phyloP scores from a whole-genome alignment of 257 asterid species.

The Knoxia roxburghii region DNA sequence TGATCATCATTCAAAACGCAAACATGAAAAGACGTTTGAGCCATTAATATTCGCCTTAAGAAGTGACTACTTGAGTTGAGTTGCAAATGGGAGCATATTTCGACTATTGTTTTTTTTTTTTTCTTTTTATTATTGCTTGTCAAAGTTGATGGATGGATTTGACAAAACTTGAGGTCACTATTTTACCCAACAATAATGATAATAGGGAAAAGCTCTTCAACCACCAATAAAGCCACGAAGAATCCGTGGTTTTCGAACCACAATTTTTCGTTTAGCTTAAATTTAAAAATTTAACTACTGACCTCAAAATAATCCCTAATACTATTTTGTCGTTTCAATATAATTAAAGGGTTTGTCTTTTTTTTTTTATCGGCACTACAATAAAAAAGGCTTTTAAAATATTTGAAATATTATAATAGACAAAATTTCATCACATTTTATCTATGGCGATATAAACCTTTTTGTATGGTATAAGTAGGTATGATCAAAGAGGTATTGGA shows the following conservation, averaged over 20 bases:
- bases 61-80: slow-evolving; percentile 26
- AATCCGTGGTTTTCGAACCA: not conserved
- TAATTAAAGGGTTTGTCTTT: too few relatives aligned
- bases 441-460: too few relatives aligned
- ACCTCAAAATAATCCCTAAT: too few relatives aligned
- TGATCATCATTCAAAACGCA: slow-evolving; percentile 15
- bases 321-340: too few relatives aligned
- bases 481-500: too few relatives aligned
- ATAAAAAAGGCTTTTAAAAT: too few relatives aligned
- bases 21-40: slow-evolving; percentile 18
- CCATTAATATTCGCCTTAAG: slow-evolving; percentile 11
- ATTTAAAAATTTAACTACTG: too few relatives aligned
- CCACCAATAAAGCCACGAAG: not conserved
- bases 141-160: slow-evolving; percentile 36
- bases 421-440: too few relatives aligned
- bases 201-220: slow-evolving; percentile 15
- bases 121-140: too few relatives aligned
- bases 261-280: not conserved
- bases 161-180: slow-evolving; percentile 29
- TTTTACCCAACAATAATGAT: slow-evolving; percentile 13
- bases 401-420: too few relatives aligned
- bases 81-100: slow-evolving; percentile 5
- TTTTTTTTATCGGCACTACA: too few relatives aligned
- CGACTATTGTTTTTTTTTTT: not conserved
- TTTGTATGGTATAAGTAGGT: too few relatives aligned